Base-by-base conservation (phyloP, 805 yeast species). In the Lipomyces chichibuensis region DNA sequence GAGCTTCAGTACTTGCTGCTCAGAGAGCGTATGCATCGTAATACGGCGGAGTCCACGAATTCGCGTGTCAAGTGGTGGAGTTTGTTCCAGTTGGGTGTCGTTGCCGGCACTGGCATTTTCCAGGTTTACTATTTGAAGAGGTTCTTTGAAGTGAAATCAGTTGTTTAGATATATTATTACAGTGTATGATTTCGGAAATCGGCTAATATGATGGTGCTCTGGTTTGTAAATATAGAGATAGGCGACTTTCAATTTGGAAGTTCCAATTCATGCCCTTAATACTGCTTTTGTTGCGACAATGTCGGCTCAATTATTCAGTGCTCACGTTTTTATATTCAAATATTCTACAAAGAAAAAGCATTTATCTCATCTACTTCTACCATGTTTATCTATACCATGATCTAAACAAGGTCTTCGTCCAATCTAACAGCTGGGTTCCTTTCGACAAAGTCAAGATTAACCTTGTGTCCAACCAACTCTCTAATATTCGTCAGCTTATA, bases 31-130 rank as follows among this genome's bases (percentile, higher is more conserved):
- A 90, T 96, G 17, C 99, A 94, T 79, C 90, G 99, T 85, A 95
- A 94, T 81, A 94, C 99, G 9, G 98, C 99, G 5, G 99, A 94
- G 81, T 90, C 97, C 29, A 94, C 99, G 57, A 94, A 94, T 80
- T 89, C 95, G 64, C 87, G 99, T 75, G 98, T 94, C 72, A 94
- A 94, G 80, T 95, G 96, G 91, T 94, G 99, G 99, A 91, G 97
- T 33, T 84, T 91, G 39, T 89, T 93, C 84, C 99, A 94, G 82
- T 82, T 95, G 71, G 74, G 88, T 62, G 93, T 95, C 64, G 98
- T 94, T 57, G 89, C 89, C 20, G 85, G 84, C 69, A 95, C 92
- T 82, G 91, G 97, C 33, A 73, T 93, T 65, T 95, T 95, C 86
- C 99, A 94, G 81, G 92, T 94, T 70, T 90, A 90, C 80, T 94